Evolutionary conservation across 148 eudicot genomes (phyloP).

Genomic region (Cornus suecica): DNA sequence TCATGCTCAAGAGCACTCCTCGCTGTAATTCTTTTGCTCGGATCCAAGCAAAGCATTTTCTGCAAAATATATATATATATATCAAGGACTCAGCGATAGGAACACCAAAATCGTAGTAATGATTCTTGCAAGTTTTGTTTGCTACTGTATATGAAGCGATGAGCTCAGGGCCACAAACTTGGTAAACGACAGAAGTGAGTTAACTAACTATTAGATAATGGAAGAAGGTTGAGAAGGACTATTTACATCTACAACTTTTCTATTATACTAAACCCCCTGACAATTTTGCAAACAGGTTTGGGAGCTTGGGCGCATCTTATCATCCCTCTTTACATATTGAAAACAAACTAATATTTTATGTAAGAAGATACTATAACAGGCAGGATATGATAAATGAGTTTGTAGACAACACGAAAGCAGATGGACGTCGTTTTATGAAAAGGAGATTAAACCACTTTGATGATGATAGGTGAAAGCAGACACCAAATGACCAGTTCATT

Average conservation of each 20-base stretch:
- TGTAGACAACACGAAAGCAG: not conserved
- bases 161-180: not conserved
- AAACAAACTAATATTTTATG: not conserved
- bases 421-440: not conserved
- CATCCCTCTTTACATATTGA: not conserved
- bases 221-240: not conserved
- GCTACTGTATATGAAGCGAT: not conserved
- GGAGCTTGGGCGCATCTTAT: not conserved
- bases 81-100: not conserved
- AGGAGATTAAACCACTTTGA: not conserved
- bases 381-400: too few relatives aligned
- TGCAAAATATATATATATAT: constrained; percentile 37
- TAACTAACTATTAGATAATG: not conserved
- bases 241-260: not conserved
- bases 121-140: not conserved
- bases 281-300: not conserved
- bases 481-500: not conserved
- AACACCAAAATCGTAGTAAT: not conserved
- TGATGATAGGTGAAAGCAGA: not conserved
- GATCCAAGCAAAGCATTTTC: constrained; percentile 95
- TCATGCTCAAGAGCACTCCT: constrained; percentile 89
- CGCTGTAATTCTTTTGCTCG: constrained; percentile 88
- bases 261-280: not conserved
- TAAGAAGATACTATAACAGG: not conserved
- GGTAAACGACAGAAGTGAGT: not conserved